Base-by-base conservation (phyloP, 805 yeast species). In the Isabelozyma pseudorhagii region DNA sequence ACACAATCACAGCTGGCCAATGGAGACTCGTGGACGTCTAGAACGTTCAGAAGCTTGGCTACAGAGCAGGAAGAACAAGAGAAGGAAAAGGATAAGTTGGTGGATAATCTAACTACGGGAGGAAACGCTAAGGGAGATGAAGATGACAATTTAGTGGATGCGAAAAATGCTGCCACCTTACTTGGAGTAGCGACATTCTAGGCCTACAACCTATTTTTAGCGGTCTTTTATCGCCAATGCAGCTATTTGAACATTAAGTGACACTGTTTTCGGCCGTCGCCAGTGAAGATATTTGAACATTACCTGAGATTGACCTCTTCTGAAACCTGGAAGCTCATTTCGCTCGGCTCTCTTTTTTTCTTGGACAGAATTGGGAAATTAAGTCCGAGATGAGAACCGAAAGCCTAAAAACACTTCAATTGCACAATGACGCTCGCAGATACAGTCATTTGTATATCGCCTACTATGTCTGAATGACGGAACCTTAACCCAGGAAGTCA, bases 151-250 rank as follows among this genome's bases (percentile, higher is more conserved):
- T 11, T 47, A 8, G 38, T 28, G n/a, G 93, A 89, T 66, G 96
- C 97, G 0, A 82, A 81, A 52, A 84, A 83, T 58, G 98, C 97
- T 1, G 97, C 97, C 0, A 74, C 82, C 36, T 58, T 93, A 40
- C 73, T 92, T 27, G 96, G 97, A 1, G 84, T 83, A 4, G 83
- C 93, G 2, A 82, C 89, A 4, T 88, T 88, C 57, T 83, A 64
- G 57, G 31, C 21, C 25, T 21, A 21, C 25, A 21, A 3, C 42
- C 34, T 31, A 8, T 31, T 8, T 5, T 31, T 5, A 13, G 36
- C n/a, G 8, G 10, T 21, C 6, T 21, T 4, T 21, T 4, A 6
- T 21, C 25, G 25, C 25, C 25, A 21, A 6, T 21, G 25, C 1
- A 21, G 25, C 25, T 21, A 21, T 5, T 21, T 21, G 25, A 21